Evolutionary conservation across 2,329 filamentous ascomycete species (phyloP).

Genomic region (Parascedosporium putredinis): DNA sequence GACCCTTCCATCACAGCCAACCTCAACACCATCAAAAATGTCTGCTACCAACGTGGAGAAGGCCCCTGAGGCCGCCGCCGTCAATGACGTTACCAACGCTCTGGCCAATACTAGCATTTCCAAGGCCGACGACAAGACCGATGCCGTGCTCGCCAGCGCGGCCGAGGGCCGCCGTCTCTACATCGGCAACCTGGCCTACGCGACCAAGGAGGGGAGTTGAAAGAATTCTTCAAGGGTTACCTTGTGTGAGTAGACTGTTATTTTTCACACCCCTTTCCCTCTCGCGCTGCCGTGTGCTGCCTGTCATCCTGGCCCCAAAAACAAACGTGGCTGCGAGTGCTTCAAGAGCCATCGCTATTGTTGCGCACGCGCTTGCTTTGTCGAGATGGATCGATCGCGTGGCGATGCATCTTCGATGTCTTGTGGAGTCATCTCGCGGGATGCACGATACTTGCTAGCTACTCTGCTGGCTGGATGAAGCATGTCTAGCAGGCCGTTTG

Average conservation of each 20-base stretch:
- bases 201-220: constrained; percentile 99
- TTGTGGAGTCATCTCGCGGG: no score
- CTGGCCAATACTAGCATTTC: constrained; percentile 62
- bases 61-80: constrained; percentile 50
- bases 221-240: constrained; percentile 99
- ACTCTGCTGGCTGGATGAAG: no score
- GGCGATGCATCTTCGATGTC: no score
- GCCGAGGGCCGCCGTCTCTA: constrained; percentile 98
- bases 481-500: no score
- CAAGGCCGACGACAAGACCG: constrained; percentile 46
- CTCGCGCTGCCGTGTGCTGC: no score
- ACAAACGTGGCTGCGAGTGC: no score
- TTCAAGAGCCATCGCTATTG: no score
- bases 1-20: constrained; percentile 17
- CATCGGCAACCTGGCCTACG: constrained; percentile 99
- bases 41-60: constrained; percentile 62
- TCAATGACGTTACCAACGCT: constrained; percentile 68
- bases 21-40: constrained; percentile 55
- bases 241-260: constrained; percentile 70
- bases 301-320: no score
- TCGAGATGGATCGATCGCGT: no score
- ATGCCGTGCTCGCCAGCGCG: constrained; percentile 91
- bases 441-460: no score
- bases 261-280: no score
- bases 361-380: no score